Base-by-base conservation (phyloP, 805 yeast genomes). In the Kluyveromyces siamensis region DNA sequence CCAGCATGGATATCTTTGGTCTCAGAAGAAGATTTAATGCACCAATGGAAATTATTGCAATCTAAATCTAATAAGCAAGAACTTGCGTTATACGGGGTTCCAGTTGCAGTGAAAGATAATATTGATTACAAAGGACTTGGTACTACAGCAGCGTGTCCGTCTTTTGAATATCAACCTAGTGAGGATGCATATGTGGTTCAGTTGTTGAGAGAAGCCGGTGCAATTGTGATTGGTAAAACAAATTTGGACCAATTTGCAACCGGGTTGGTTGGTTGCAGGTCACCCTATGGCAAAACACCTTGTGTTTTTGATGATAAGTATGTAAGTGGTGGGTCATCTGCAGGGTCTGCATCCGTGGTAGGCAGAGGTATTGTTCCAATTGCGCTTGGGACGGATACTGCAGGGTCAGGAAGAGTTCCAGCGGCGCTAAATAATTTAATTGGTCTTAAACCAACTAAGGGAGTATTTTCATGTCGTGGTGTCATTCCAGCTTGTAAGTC, bases 401-500 rank as follows among this genome's bases (percentile, higher is more conserved):
- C 99, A 9, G 99, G 99, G 19, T 87, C 96, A 6, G 97, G 97
- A 40, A 79, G 99, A 61, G 99, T 91, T 33, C 99, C 99, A 27
- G 98, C 98, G 25, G 91, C 89, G 30, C 73, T 91, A 55, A 91
- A 91, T 75, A 93, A 93, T 67, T 70, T 89, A 57, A 77, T 91
- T 54, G 98, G 98, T 18, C 76, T 93, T 55, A 91, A 91, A 68
- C 98, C 99, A 37, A 83, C 97, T 1, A 80, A 81, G 52, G 99
- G 99, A 48, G 80, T 80, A 1, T 83, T 91, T 58, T 86, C 96
- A 8, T 81, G 95, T 50, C 65, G 73, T 4, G 99, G 99, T 53
- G 96, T 91, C n/a, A 93, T 93, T 7, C 98, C 98, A 14, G 98
- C 98, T 16, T 91, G 99, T 69, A 87, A 84, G 65, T 87, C 96